Conservation (phyloP, 305 asterid genomes). For the Rubia peregrina region DNA sequence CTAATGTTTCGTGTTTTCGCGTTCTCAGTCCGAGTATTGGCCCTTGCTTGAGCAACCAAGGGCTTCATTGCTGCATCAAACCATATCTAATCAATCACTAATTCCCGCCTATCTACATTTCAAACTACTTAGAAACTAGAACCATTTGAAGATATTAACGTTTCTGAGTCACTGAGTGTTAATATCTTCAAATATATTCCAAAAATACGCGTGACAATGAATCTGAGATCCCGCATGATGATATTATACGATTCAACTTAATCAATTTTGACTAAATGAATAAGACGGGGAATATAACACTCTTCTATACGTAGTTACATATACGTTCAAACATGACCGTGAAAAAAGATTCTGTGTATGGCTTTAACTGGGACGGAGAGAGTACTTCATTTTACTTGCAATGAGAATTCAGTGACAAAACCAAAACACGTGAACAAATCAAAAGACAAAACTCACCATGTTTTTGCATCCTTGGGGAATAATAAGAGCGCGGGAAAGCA, state of each 20-base stretch:
- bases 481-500: constrained; percentile 21
- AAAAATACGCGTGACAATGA: too few species aligned
- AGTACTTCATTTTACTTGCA: not conserved
- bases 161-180: too few species aligned
- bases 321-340: too few species aligned
- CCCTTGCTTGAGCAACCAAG: constrained; percentile 50
- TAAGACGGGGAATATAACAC: too few species aligned
- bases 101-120: not conserved
- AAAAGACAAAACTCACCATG: constrained; percentile 30
- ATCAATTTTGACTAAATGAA: too few species aligned
- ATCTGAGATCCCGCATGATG: not conserved
- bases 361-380: too few species aligned
- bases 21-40: constrained; percentile 49
- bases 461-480: constrained; percentile 22
- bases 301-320: too few species aligned
- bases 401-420: not conserved
- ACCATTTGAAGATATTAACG: too few species aligned
- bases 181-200: too few species aligned
- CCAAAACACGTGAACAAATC: not conserved
- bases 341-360: too few species aligned
- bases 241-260: too few species aligned
- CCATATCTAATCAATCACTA: not conserved
- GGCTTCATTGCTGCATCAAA: constrained; percentile 33
- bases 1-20: constrained; percentile 58
- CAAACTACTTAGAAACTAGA: not conserved